These are phyloP conservation scores for Recurvomyces mirabilis DNA, from an alignment of 495 filamentous ascomycete genomes.

Conservation along the genomic window DNA sequence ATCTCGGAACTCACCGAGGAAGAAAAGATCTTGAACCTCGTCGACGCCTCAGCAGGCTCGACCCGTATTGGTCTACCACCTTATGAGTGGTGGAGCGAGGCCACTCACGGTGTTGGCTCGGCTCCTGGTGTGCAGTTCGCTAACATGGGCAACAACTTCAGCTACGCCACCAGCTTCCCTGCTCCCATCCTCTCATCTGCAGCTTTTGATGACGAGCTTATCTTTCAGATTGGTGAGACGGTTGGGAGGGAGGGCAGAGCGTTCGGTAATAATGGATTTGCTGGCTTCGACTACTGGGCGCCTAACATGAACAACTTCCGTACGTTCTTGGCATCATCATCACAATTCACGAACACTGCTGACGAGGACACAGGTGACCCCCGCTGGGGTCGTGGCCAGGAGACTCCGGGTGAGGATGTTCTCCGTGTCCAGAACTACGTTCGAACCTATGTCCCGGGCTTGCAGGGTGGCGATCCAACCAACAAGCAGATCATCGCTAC, in stretches of 20 bases:
- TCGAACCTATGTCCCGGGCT: conserved; percentile 33
- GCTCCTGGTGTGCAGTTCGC: conserved; percentile 42
- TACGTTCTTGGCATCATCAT: too few species aligned
- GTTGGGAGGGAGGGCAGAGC: conserved; percentile 55
- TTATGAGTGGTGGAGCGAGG: conserved; percentile 45
- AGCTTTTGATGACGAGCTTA: conserved; percentile 48
- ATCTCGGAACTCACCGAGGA: conserved; percentile 34
- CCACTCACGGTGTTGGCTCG: conserved; percentile 46
- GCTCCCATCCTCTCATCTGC: conserved; percentile 49
- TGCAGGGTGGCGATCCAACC: conserved; percentile 9
- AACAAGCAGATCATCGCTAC: conserved; percentile 7
- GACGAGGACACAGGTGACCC: conserved; percentile 30
- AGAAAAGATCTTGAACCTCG: conserved; percentile 48
- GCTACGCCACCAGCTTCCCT: conserved; percentile 52
- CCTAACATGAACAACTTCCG: conserved; percentile 49
- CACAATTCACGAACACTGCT: not conserved
- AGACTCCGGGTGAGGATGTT: conserved; percentile 50
- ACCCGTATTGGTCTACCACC: conserved; percentile 44
- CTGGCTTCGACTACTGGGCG: conserved; percentile 52
- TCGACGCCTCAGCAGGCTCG: conserved; percentile 42
- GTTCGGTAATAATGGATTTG: conserved; percentile 49
- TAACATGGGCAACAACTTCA: conserved; percentile 32
- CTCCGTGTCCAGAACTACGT: conserved; percentile 45
- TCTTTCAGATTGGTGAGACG: conserved; percentile 45
- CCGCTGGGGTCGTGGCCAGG: conserved; percentile 46